phyloP scores from a whole-genome alignment of 176 grass and related monocot genomes.

The Puya raimondii region DNA sequence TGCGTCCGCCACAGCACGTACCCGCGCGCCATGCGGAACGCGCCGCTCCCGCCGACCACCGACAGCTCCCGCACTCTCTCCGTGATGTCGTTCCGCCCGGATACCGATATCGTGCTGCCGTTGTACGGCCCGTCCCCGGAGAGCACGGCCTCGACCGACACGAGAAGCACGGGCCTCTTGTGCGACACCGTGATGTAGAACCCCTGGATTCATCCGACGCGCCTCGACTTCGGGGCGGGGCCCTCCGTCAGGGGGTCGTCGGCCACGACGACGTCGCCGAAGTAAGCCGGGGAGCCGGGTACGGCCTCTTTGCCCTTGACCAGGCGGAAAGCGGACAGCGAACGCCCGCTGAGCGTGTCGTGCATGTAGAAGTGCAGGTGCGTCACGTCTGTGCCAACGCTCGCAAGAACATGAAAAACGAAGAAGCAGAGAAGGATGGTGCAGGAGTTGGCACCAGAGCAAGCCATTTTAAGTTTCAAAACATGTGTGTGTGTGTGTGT shows the following conservation, averaged over 20 bases:
- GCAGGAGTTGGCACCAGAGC: no score
- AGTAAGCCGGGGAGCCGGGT: neutral
- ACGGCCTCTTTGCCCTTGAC: neutral
- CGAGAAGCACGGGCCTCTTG: neutral
- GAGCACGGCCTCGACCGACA: slow-evolving; percentile 3
- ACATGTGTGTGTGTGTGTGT: no score
- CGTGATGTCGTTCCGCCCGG: slow-evolving; percentile 1
- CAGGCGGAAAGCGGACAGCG: neutral
- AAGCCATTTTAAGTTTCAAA: no score
- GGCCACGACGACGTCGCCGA: slow-evolving; percentile 3
- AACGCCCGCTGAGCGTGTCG: neutral
- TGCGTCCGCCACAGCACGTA: slow-evolving; percentile 14
- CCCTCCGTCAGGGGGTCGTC: slow-evolving; percentile 2
- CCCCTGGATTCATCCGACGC: neutral
- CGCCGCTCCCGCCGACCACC: slow-evolving; percentile 17
- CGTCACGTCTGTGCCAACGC: no score
- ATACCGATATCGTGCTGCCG: slow-evolving; percentile 10
- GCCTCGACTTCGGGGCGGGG: neutral
- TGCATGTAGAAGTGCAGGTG: slow-evolving; percentile 23
- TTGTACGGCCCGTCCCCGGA: slow-evolving; percentile 9
- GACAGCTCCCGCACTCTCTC: slow-evolving; percentile 7
- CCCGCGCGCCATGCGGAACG: slow-evolving; percentile 23
- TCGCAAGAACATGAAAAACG: neutral
- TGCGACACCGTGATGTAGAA: neutral
- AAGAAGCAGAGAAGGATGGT: slow-evolving; percentile 1